These are phyloP conservation scores for Paraleonurus japonicus DNA, from an alignment of 257 asterid species.

Conservation along the genomic window DNA sequence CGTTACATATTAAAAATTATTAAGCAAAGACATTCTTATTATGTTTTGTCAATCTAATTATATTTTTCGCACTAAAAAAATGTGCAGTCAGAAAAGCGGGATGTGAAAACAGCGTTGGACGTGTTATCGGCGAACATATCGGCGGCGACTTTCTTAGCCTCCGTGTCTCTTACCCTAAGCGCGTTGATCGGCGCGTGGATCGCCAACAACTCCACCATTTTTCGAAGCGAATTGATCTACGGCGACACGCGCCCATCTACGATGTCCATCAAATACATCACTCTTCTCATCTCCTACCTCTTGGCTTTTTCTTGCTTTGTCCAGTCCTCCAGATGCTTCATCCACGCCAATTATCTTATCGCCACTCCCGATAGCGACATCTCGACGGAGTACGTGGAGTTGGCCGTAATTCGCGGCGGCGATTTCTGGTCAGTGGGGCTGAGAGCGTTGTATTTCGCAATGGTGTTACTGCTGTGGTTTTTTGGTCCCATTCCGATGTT, in stretches of 20 bases:
- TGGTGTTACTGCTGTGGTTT: conserved; percentile 58
- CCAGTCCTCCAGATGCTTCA: conserved; percentile 64
- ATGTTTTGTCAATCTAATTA: no score
- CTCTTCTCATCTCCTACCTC: conserved; percentile 56
- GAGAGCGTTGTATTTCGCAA: conserved; percentile 62
- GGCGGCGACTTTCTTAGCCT: conserved; percentile 55
- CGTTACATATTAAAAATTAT: no score
- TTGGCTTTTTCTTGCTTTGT: conserved; percentile 66
- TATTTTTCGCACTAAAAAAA: no score
- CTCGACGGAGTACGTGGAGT: conserved; percentile 43
- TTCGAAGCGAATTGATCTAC: conserved; percentile 56
- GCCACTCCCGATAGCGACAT: conserved; percentile 49
- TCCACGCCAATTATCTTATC: conserved; percentile 63
- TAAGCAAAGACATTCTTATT: no score
- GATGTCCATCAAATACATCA: conserved; percentile 61
- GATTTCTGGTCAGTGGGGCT: conserved; percentile 72
- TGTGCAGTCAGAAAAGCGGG: conserved; percentile 40
- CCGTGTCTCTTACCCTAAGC: conserved; percentile 51
- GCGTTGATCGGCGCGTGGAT: conserved; percentile 72
- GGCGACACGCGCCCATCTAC: conserved; percentile 68
- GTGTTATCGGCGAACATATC: conserved; percentile 51
- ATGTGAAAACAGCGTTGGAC: conserved; percentile 45
- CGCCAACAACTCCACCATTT: conserved; percentile 51
- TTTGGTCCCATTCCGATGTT: conserved; percentile 80
- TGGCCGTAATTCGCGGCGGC: conserved; percentile 64